Percentiles rank a stretch among this genome's conserved stretches.
Evolutionary conservation across 495 filamentous ascomycete genomes (phyloP).

Genomic region (Xanthoparmelia taractica): DNA sequence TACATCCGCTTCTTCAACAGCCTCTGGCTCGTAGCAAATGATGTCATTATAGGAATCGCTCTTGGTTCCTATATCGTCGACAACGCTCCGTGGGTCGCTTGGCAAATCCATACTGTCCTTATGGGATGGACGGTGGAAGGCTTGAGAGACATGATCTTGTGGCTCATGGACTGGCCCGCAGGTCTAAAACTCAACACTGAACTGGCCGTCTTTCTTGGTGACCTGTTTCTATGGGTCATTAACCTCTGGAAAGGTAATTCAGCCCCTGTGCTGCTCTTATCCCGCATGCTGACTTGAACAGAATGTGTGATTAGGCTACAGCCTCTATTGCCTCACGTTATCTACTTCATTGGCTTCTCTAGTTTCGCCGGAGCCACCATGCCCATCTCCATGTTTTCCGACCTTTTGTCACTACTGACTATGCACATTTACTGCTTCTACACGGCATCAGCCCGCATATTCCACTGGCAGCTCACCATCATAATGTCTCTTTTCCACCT

Average conservation of each 20-base stretch:
- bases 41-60: conserved; percentile 97
- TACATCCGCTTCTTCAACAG: conserved; percentile 99
- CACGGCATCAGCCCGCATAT: conserved; percentile 90
- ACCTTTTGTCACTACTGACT: conserved; percentile 84
- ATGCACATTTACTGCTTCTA: conserved; percentile 98
- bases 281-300: conserved; percentile 28
- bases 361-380: conserved; percentile 94
- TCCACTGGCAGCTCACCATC: conserved; percentile 96
- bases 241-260: conserved; percentile 79
- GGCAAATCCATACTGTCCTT: conserved; percentile 70
- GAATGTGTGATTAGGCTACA: conserved; percentile 68
- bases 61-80: conserved; percentile 95
- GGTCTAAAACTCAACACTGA: conserved; percentile 96
- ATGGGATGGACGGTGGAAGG: conserved; percentile 82
- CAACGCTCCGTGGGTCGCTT: conserved; percentile 77
- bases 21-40: conserved; percentile 96
- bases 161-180: conserved; percentile 98
- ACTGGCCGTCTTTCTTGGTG: conserved; percentile 84
- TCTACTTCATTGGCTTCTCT: conserved; percentile 89
- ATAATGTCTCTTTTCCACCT: conserved; percentile 95
- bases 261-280: neutral
- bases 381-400: conserved; percentile 93
- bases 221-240: conserved; percentile 95
- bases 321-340: conserved; percentile 73
- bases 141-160: conserved; percentile 79